Evolutionary conservation across 768 basidiomycete species (phyloP), one percentile per base, ranked within the genome.

Genomic region (Botryobasidium botryosum): DNA sequence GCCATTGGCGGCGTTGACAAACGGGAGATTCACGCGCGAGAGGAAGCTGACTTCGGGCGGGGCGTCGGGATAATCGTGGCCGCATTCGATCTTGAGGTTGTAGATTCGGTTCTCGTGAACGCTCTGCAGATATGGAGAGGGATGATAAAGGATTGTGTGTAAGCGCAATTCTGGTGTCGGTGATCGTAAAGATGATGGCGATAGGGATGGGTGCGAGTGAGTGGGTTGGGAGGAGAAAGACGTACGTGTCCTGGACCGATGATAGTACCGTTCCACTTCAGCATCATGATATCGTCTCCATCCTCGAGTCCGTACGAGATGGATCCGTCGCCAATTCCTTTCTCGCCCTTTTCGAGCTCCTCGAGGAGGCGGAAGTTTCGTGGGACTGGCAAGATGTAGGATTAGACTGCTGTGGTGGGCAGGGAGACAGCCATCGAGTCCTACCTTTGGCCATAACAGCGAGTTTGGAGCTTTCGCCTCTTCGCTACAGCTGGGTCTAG

Each of bases 21-120:
- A 94, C 2, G 94, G 92, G 15, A 99, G 70, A 60, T 96, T 94
- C 50, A 99, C 86, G 47, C 76, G 71, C 29, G 84, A 91, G 50
- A 82, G 55, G 64, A 97, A 97, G 50, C 81, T 77, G 46, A 97
- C 74, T 15, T 66, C 61, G 13, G 92, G 92, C 3, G 81, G 83
- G 0, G 46, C 45, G 39, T 92, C 85, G 24, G 85, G 84, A 60
- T 90, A 90, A 3, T 56, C 45, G 1, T 72, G 64, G 40, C 75
- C 83, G 55, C 92, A 97, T 56, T 68, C 66, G 59, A 99, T 91
- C 65, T 80, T 83, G 56, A 99, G 73, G 42, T 77, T 80, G 73
- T 96, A 99, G 64, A 97, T 99, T 44, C 94, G 75, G 65, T 97
- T 99, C 72, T 99, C 92, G 63, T 96, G 90, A 3, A 92, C 87